phyloP scores from a whole-genome alignment of 768 basidiomycete genomes.

The Auricularia sp. region DNA sequence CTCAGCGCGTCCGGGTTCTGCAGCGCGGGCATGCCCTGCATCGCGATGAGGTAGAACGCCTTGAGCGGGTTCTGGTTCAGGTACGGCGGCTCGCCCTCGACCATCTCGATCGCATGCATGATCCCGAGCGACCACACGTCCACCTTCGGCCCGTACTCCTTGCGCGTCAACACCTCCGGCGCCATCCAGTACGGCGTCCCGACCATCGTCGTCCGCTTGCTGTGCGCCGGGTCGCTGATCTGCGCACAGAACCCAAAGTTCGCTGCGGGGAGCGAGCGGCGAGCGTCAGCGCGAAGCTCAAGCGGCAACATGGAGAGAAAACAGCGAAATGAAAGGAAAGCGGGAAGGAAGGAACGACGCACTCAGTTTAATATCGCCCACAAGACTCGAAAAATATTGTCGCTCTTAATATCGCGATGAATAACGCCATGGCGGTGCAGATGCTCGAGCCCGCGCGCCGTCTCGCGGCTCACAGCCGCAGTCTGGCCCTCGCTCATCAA shows the following conservation, averaged over 20 bases:
- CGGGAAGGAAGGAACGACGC: conserved; percentile 25
- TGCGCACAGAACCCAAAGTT: conserved; percentile 95
- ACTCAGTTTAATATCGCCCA: conserved; percentile 98
- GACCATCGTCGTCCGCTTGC: conserved; percentile 96
- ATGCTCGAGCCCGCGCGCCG: conserved; percentile 86
- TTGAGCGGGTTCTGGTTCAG: conserved; percentile 94
- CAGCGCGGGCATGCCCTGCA: conserved; percentile 93
- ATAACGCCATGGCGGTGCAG: conserved; percentile 94
- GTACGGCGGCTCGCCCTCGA: conserved; percentile 80
- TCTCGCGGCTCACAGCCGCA: conserved; percentile 80
- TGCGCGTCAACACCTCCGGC: conserved; percentile 92
- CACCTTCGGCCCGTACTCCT: conserved; percentile 97
- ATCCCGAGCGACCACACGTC: conserved; percentile 96
- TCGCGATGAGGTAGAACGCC: conserved; percentile 94
- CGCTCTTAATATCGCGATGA: conserved; percentile 98
- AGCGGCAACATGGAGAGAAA: no score
- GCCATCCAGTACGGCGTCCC: conserved; percentile 99
- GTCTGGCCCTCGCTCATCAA: conserved; percentile 99
- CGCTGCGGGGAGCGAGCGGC: conserved; percentile 47
- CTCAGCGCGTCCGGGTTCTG: conserved; percentile 78
- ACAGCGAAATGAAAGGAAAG: no score
- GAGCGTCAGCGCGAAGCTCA: no score
- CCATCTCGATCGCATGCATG: conserved; percentile 77
- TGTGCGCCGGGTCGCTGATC: conserved; percentile 77
- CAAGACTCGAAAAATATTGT: conserved; percentile 90